A percentile compares a stretch with the other conserved stretches of the same genome.
phyloP scores from a whole-genome alignment of 441 rosid species.

The Breynia disticha region DNA sequence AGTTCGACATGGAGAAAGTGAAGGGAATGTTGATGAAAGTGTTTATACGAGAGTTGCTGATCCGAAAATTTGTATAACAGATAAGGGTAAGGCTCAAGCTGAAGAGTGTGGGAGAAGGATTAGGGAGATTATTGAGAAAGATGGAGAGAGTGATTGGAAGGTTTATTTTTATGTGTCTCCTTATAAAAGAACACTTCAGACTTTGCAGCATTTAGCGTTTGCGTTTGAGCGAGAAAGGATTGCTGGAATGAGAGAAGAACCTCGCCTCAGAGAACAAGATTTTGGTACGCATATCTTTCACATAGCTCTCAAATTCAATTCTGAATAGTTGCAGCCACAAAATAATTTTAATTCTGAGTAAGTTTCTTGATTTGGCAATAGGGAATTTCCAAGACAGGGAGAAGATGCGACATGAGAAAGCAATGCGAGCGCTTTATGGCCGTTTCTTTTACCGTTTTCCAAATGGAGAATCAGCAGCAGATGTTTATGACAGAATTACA shows the following conservation, averaged over 20 bases:
- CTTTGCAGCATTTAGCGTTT: constrained; percentile 30
- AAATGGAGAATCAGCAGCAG: constrained; percentile 56
- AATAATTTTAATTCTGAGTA: too few species aligned
- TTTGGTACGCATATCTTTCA: too few species aligned
- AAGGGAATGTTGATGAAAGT: background rate
- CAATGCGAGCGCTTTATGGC: constrained; percentile 31
- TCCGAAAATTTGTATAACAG: background rate
- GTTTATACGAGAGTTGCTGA: too few species aligned
- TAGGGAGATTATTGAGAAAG: constrained; percentile 10
- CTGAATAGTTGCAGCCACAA: too few species aligned
- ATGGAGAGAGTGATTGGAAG: constrained; percentile 36
- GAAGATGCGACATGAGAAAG: too few species aligned
- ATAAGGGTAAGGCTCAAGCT: background rate
- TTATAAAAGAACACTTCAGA: constrained; percentile 37
- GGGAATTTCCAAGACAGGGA: too few species aligned
- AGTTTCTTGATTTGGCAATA: too few species aligned
- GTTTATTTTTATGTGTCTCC: constrained; percentile 57
- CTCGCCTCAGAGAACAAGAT: too few species aligned
- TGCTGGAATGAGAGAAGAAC: too few species aligned
- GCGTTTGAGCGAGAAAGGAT: constrained; percentile 19
- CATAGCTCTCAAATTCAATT: too few species aligned
- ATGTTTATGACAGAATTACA: constrained; percentile 58
- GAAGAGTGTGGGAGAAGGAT: too few species aligned
- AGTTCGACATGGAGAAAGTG: too few species aligned
- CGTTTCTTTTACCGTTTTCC: constrained; percentile 58